phyloP scores from a whole-genome alignment of 1,284 basidiomycete species.

The Violaceomyces palustris region DNA sequence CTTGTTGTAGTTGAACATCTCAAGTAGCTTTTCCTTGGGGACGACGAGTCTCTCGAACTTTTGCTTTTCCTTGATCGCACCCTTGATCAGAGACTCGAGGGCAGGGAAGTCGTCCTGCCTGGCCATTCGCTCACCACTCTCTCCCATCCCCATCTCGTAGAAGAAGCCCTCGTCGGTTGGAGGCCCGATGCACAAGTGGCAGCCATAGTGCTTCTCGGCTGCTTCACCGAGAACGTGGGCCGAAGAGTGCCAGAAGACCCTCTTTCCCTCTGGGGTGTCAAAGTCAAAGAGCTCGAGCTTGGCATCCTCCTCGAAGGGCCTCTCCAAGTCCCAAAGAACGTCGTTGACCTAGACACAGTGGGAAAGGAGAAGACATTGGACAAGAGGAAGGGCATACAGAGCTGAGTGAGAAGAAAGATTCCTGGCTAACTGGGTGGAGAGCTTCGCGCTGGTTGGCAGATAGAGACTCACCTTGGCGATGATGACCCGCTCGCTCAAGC shows the following conservation, averaged over 20 bases:
- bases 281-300: constrained; percentile 87
- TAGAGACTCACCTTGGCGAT: no score
- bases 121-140: constrained; percentile 44
- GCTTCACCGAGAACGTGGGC: constrained; percentile 99
- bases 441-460: no score
- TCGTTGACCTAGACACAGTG: no score
- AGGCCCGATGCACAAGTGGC: constrained; percentile 93
- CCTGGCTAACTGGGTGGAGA: no score
- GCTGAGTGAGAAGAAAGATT: no score
- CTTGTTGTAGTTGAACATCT: constrained; percentile 99
- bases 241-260: constrained; percentile 98
- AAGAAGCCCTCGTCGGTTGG: constrained; percentile 99
- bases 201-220: constrained; percentile 92
- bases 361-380: no score
- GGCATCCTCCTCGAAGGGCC: constrained; percentile 79
- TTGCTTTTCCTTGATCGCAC: constrained; percentile 91
- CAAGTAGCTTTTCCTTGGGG: constrained; percentile 84
- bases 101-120: constrained; percentile 71
- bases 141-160: constrained; percentile 78
- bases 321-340: constrained; percentile 86
- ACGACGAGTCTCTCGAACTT: constrained; percentile 91
- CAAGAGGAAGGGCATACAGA: no score
- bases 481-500: constrained; percentile 80
- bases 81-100: constrained; percentile 82
- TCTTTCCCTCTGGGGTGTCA: constrained; percentile 78